Base-by-base conservation (phyloP, 139 green algal species). In the Diplosphaera chodatii region DNA sequence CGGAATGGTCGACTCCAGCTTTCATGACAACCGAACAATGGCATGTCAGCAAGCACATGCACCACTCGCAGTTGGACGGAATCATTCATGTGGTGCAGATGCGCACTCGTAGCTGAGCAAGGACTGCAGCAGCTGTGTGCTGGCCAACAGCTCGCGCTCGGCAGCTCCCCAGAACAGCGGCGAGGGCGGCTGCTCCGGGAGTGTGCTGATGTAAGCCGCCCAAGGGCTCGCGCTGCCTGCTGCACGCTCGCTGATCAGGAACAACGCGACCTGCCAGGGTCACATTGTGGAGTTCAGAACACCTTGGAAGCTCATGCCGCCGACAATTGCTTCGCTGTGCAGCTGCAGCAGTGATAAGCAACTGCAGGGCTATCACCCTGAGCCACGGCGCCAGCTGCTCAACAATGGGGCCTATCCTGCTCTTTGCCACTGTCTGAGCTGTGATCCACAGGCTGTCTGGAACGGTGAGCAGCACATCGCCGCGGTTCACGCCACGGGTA, bases 121-220 rank as follows among this genome's bases (percentile, higher is more conserved):
- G 4, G 66, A 76, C 31, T 79, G 72, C 56, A 85, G 67, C 37
- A 93, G 64, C 80, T 96, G 91, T 3, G 87, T 90, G 41, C 91
- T 91, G 40, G 80, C 25, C 68, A 95, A 72, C 48, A 79, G 27
- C 20, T 73, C 66, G 21, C 34, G 66, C 32, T 92, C 74, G 0
- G 82, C 77, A 0, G 89, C 81, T 6, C 30, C 75, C 91, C 91
- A 96, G 64, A 90, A 78, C 55, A 94, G 66, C 3, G 90, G 90
- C 55, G 74, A 81, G 40, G 74, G 68, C 0, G 72, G 71, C 1
- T 69, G 59, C 13, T 63, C 64, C 1, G 88, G 88, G 69, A 94
- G 72, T 28, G 34, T 67, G 0, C 40, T 56, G 0, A 92, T 30
- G 73, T 90, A 94, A 2, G 71, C 10, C 0, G 55, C 40, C 78